These are phyloP conservation scores for Wallacemonas rigidus DNA, from an alignment of 208 protist genomes.

Conservation along the genomic window DNA sequence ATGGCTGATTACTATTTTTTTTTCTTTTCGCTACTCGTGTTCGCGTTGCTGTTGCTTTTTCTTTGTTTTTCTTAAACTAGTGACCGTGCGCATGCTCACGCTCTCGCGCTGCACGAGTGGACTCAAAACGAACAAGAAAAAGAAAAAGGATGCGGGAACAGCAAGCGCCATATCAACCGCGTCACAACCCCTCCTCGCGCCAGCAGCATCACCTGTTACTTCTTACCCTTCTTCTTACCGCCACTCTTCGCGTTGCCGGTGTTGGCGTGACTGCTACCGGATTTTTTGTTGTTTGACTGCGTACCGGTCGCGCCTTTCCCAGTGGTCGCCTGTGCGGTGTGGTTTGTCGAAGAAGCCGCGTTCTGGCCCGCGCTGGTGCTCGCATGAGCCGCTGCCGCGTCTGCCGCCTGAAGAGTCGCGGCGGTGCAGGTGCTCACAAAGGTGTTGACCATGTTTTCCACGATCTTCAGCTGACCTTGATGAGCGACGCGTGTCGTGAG, in stretches of 20 bases:
- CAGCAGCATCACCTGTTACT: background rate
- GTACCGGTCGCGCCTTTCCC: background rate
- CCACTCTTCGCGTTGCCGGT: slow-evolving; percentile 13
- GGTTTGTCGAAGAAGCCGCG: background rate
- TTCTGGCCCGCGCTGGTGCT: background rate
- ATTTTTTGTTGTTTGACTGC: background rate
- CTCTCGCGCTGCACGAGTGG: too few species aligned
- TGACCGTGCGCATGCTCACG: too few species aligned
- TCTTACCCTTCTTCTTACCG: slow-evolving; percentile 36
- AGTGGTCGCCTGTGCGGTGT: background rate
- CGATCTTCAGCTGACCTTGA: slow-evolving; percentile 59
- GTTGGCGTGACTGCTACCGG: slow-evolving; percentile 24
- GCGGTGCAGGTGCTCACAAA: slow-evolving; percentile 65
- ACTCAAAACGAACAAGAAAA: background rate
- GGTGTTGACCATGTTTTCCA: slow-evolving; percentile 62
- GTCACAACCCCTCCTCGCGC: too few species aligned
- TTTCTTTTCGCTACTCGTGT: background rate
- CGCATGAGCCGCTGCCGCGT: background rate
- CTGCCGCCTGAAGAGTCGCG: slow-evolving; percentile 14
- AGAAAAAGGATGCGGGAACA: background rate
- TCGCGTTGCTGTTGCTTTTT: too few species aligned
- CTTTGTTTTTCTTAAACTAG: too few species aligned
- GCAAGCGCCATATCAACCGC: too few species aligned
- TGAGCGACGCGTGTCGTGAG: slow-evolving; percentile 61
- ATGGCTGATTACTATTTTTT: background rate